Base-by-base conservation (phyloP, 2,329 filamentous ascomycete species). In the Trichoderma harzianum region DNA sequence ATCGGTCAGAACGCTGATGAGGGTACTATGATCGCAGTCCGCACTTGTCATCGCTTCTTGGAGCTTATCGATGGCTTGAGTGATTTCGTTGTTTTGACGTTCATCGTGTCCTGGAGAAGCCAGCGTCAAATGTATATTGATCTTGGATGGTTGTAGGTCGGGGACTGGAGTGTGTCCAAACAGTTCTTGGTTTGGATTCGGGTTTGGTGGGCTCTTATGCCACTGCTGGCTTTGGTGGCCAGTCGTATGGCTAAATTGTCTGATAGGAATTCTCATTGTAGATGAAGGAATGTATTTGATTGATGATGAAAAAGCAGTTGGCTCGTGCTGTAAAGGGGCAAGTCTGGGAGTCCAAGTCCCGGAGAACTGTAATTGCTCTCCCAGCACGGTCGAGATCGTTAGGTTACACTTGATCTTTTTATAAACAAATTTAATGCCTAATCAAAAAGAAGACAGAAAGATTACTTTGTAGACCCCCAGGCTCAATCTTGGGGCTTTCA, bases 11-110 rank as follows among this genome's bases (percentile, higher is more conserved):
- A 80, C 72, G 4, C 74, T 74, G 43, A 81, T 79, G 11, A 82
- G 69, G 0, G 78, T 74, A 2, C 73, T 69, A 66, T 82, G 78
- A 24, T 81, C 78, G 43, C 80, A 81, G 1, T 79, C 80, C 74
- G 79, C 78, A 8, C 78, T 79, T 72, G 80, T 79, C 80, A 82
- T 81, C 1, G 80, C 79, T 26, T 80, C 78, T 60, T 79, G 76
- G 1, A 82, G 66, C 1, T 72, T 58, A 72, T 81, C 78, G 0
- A 76, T 76, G 7, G 81, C 80, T 14, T 6, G 5, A 18, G 74
- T 34, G 2, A 79, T 81, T 36, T 82, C 76, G 12, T 80, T 75
- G n/a, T 76, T 79, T 36, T 80, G 79, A 1, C 75, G 72, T 0
- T 62, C 43, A n/a, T 80, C 79, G 5, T 81, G 79, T 14, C 78